Base-by-base conservation (phyloP, 352 stramenopile genomes). In the Phytophthora pistaciae region DNA sequence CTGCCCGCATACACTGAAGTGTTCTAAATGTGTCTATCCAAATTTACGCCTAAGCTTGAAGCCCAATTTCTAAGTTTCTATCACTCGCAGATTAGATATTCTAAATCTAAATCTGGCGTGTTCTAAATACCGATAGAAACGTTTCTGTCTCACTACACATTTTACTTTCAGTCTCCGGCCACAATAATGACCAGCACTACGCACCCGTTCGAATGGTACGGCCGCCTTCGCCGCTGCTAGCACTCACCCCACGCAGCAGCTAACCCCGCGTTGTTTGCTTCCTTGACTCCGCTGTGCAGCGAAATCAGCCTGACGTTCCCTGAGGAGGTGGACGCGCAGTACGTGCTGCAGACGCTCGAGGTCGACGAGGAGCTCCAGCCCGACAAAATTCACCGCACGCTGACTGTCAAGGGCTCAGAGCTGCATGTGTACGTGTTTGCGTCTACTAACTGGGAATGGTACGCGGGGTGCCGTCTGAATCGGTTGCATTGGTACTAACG, bases 311-410 rank as follows among this genome's bases (percentile, higher is more conserved):
- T 96, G 68, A 79, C 66, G 56, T 96, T 94, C 66, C 84, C 85
- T 8, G 83, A 87, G 31, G 70, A 80, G 3, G 75, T 87, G 31
- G 88, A 94, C 62, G 88, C 88, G 8, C 61, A 87, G 70, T 82
- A 92, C 64, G 90, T 87, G 42, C 80, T 91, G 62, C 79, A 91
- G 68, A 95, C 86, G 61, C 83, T 96, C n/a, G 79, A 91, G 68
- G 90, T 96, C n/a, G 90, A 96, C 75, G 82, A 83, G 31, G 90
- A 96, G 78, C 87, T 96, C 55, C 89, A 95, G 60, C 90, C 90
- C 0, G 87, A 94, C 25, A 96, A 96, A 67, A 95, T 96, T 71
- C 81, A 90, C 71, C 88, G 87, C 58, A 82, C 78, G 49, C 77
- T 96, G 25, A 79, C 73, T 16, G 78, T 93, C 11, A 70, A 94